Base-by-base conservation (phyloP, 805 yeast species). In the Schizosaccharomyces japonicus region DNA sequence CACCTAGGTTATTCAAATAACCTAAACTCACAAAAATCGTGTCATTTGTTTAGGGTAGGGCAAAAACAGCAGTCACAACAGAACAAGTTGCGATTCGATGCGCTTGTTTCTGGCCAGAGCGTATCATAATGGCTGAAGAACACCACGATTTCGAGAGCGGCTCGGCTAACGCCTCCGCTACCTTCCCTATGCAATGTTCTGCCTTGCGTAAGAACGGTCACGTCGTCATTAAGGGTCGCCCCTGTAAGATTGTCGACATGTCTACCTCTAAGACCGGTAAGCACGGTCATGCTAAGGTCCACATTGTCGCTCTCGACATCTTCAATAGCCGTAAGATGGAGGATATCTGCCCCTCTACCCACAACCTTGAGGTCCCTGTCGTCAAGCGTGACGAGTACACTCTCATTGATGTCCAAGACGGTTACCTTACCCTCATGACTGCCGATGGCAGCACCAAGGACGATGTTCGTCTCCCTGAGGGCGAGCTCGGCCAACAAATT, bases 221-320 rank as follows among this genome's bases (percentile, higher is more conserved):
- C 78, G 98, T 90, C 66, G 55, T 78, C 61, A 90, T 87, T 74
- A 90, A 90, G 76, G 75, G 82, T 64, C 92, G 98, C 78, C 98
- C 98, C 67, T 90, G 96, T 78, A 90, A 90, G 56, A 90, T 90
- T 70, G 93, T 90, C 63, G 98, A 90, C 69, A 90, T 90, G 98
- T 90, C 98, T 55, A 90, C 98, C 65, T 90, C 98, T 64, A 90
- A 90, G 80, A 90, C 98, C 61, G 98, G 98, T 73, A 90, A 90
- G 95, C 98, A 90, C 80, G 98, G 98, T 75, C 98, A 90, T 87
- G 98, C 98, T 68, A 90, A 90, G 78, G 98, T 90, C 70, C 96
- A 90, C 72, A 77, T 90, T 72, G 96, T 90, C 58, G 96, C 96
- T 66, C 78, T 81, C 62, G 98, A 90, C 69, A 87, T 90, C 69